Evolutionary conservation across 305 asterid species (phyloP), one percentile per base, ranked within the genome.

Genomic region (Withania somnifera): DNA sequence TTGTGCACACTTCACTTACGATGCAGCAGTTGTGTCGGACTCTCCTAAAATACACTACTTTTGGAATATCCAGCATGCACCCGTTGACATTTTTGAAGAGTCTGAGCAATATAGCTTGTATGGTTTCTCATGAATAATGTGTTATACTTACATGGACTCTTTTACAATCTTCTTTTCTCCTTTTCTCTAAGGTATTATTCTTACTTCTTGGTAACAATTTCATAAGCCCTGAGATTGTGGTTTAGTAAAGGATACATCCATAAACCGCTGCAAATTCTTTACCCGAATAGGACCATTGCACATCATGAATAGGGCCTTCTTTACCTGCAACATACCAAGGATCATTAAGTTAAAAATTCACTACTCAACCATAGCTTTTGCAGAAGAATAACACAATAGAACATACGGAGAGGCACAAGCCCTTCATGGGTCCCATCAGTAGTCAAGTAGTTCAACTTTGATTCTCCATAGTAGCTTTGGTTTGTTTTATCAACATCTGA

Each of bases 291-390:
- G 99, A 96, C 99, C 98, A 94, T 85, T 91, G 98, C 84, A 93
- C 98, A 87, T 96, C 99, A 86, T 96, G 98, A 66, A 94, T 97
- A 66, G 99, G 99, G 51, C 99, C 99, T 83, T 96, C 99, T 88
- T 94, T 92, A 84, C 99, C 99, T 95, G 93, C 85, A 86, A 85
- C 87, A 78, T 47, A 51, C 58, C 84, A 79, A 52, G 81, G 40
- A 19, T 81, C 64, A 47, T 7, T 68, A 30, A n/a, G 32, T 51
- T 50, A 60, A 42, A 63, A 83, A 14, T 82, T 54, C 78, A 28
- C 52, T 61, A 40, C 28, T 80, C 15, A 32, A 79, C 82, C 45
- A 11, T 30, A 52, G 40, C 10, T 42, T 66, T 32, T 45, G 71
- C 56, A 52, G 22, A 79, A 52, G 79, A 79, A 1, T 60, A 61